Evolutionary conservation across 2,329 filamentous ascomycete species (phyloP), one percentile per base, ranked within the genome.

Genomic region (Colletotrichum sp.): DNA sequence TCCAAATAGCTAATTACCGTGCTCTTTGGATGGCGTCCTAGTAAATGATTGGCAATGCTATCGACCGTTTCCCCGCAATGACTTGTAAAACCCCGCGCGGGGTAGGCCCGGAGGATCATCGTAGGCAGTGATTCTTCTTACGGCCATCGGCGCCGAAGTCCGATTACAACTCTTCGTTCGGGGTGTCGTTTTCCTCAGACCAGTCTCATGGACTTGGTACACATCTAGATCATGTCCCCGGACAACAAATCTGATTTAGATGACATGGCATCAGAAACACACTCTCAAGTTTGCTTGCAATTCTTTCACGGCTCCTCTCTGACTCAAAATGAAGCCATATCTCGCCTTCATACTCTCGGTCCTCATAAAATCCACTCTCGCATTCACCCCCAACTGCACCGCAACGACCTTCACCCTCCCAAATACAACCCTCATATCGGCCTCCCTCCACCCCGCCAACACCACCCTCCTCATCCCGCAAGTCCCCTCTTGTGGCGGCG

Each of bases 311-410:
- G 43, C 43, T 21, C 1, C 7, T 4, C 5, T 48, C 13, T 10
- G 18, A 3, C 52, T 28, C 52, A 56, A 56, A 56, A 56, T 28
- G 52, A 56, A 56, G 26, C 24, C 26, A 4, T 10, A 18, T n/a
- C 8, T 12, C 13, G 8, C 12, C 21, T 0, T 56, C 0, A 9
- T 26, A 16, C 7, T 28, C 52, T 24, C 21, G 10, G 4, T 26
- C 24, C 24, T 58, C 24, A 0, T 8, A 26, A 12, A 5, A 0
- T 7, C 26, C 14, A 3, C 55, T 7, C 5, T 28, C 0, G 55
- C 55, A 1, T 21, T 21, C 0, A 28, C 7, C 7, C 13, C 55
- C 2, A 0, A 24, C 7, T 58, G 55, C 55, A 58, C 7, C 21
- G 21, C 21, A 4, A 13, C 24, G 18, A 58, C 24, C 4, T 61